Conservation (phyloP, 495 filamentous ascomycete species). For the Trichoderma asperelloides region DNA sequence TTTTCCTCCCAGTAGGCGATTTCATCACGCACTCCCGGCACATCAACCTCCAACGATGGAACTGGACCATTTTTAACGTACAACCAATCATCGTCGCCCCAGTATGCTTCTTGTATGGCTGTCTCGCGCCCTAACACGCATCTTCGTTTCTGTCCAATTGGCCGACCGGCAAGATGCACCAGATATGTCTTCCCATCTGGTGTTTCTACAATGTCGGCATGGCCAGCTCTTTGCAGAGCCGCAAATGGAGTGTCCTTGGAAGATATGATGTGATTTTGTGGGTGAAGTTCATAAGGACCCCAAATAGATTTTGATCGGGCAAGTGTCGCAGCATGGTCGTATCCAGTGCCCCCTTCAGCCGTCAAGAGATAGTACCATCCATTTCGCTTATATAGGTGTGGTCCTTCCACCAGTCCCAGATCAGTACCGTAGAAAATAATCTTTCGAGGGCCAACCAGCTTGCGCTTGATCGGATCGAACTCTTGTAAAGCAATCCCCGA, state of each 20-base stretch:
- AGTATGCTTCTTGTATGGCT: conserved; percentile 45
- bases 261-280: conserved; percentile 36
- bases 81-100: conserved; percentile 46
- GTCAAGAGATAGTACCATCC: conserved; percentile 61
- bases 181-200: conserved; percentile 47
- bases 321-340: conserved; percentile 45
- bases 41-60: conserved; percentile 42
- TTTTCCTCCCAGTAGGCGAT: conserved; percentile 42
- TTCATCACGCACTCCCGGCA: conserved; percentile 40
- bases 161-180: conserved; percentile 45
- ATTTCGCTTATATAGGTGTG: conserved; percentile 55
- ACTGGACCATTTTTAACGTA: conserved; percentile 48
- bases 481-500: conserved; percentile 43
- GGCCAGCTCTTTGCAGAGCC: conserved; percentile 45
- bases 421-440: conserved; percentile 49
- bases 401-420: conserved; percentile 48
- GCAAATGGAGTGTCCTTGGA: conserved; percentile 35
- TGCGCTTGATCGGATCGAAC: conserved; percentile 33
- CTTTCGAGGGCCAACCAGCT: conserved; percentile 37
- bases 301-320: conserved; percentile 44
- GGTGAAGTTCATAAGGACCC: conserved; percentile 51
- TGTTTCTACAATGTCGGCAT: conserved; percentile 52
- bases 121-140: conserved; percentile 49
- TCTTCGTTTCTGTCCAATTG: conserved; percentile 41
- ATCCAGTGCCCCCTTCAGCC: conserved; percentile 56